Evolutionary conservation across 495 filamentous ascomycete genomes (phyloP).

Genomic region (Aspergillus sclerotioniger): DNA sequence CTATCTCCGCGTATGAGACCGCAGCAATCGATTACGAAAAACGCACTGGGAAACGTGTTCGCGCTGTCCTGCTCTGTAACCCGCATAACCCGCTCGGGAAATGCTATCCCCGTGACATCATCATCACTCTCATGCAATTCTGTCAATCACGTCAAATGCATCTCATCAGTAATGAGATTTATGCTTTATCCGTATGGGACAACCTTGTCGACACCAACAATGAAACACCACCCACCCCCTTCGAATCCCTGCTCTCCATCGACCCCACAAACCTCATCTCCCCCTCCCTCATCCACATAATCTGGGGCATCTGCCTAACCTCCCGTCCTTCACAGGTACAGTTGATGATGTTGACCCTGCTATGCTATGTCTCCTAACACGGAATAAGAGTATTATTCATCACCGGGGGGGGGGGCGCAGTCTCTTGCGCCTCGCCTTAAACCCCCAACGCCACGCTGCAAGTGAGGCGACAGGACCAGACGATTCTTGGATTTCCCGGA

Average conservation of each 20-base stretch:
- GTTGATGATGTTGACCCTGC: too few species aligned
- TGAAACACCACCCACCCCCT: slow-evolving; percentile 29
- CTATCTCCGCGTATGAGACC: slow-evolving; percentile 41
- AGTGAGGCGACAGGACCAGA: too few species aligned
- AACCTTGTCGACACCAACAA: slow-evolving; percentile 31
- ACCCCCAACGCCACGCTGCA: too few species aligned
- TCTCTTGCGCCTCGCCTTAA: too few species aligned
- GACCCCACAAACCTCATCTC: slow-evolving; percentile 48
- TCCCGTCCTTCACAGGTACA: too few species aligned
- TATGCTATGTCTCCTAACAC: too few species aligned
- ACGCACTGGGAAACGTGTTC: slow-evolving; percentile 33
- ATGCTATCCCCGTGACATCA: slow-evolving; percentile 51
- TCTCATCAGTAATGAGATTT: slow-evolving; percentile 63
- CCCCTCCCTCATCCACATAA: slow-evolving; percentile 50
- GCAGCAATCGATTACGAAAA: slow-evolving; percentile 29
- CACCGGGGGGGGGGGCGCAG: too few species aligned
- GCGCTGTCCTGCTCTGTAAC: slow-evolving; percentile 55
- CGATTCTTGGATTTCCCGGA: too few species aligned
- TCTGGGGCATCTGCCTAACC: slow-evolving; percentile 65
- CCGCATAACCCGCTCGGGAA: slow-evolving; percentile 61
- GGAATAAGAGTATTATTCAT: too few species aligned
- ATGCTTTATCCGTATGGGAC: slow-evolving; percentile 54
- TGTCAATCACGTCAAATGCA: slow-evolving; percentile 57
- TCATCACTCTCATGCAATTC: slow-evolving; percentile 48
- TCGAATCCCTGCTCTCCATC: slow-evolving; percentile 54